Base-by-base conservation (phyloP, 1,284 basidiomycete genomes). In the Ganoderma lingzhi region DNA sequence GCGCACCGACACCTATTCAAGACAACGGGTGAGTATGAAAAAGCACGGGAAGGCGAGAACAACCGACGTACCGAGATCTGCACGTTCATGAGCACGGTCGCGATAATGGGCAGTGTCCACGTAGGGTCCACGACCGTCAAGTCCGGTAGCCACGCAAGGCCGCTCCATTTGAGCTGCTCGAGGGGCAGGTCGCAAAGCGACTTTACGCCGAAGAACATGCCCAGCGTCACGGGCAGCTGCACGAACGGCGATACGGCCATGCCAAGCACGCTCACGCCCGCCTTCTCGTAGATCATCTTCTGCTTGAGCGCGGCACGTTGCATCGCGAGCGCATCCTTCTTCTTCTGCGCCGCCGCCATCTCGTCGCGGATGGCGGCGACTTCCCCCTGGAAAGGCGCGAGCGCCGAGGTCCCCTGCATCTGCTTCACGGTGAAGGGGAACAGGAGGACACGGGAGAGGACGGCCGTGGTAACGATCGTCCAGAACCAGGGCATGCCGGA, bases 401-500 rank as follows among this genome's bases (percentile, higher is more conserved):
- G 84, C n/a, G 88, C 86, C 2, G 91, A 88, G 8, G 90, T 86
- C 78, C 92, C 91, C 68, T 88, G 90, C 73, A 92, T 82, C 65
- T 87, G 87, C 56, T 85, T 83, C 69, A 97, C 81, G 39, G 90
- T 83, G 75, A 96, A 83, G 2, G 95, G 95, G 65, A 96, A 81
- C 59, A 96, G 84, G 42, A 87, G 73, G 6, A 89, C 69, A 45
- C 95, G 93, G 81, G 95, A 90, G 74, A 89, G 79, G 14, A 94
- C 74, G 28, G 93, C 92, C 60, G 92, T 89, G 6, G 85, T 82
- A 42, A 95, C 83, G 80, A 98, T 96, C 41, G 91, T 92, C 80
- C 88, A 91, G 85, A 95, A 95, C 95, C 95, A 96, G 2, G 95
- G 93, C 67, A 96, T 78, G 41, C 91, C 93, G 0, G 92, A 91